Base-by-base conservation (phyloP, 2,329 filamentous ascomycete genomes). In the Gremmenia infestans region DNA sequence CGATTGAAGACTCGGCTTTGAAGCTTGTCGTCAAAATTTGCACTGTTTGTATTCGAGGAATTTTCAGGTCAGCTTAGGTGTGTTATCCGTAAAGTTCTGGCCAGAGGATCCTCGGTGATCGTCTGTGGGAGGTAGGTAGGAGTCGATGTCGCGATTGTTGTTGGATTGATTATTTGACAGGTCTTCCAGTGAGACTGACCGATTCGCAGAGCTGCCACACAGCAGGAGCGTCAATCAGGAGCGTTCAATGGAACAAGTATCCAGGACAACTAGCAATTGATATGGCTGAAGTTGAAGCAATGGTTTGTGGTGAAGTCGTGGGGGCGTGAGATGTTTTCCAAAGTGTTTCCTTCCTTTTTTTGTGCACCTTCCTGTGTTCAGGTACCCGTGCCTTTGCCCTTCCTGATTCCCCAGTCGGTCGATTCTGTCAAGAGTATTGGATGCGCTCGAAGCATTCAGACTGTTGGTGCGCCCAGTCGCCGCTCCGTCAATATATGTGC, bases 401-500 rank as follows among this genome's bases (percentile, higher is more conserved):
- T 59, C 53, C 57, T 54, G 54, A 63, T 65, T 11, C 65, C 68
- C 68, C 69, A 69, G 54, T 70, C 68, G 50, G 67, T 69, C 40
- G 65, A 66, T 65, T 69, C 67, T 53, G 56, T 63, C 60, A 67
- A 60, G 40, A 65, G 61, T 40, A 65, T 66, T 57, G 62, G 54
- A 57, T 64, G 61, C 49, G 66, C 61, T 67, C 67, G 68, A 68
- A 72, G 72, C 76, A 78, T 78, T 72, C 74, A 76, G 71, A 67
- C 55, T 60, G 61, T 65, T 68, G 67, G 72, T 61, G 73, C 75
- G 76, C 74, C 74, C 76, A 78, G 74, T 76, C 75, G 75, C 74
- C 74, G 74, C 74, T 70, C 70, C 70, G 50, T 55, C 28, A 5
- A 32, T 7, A 28, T 54, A 49, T 42, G 53, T 46, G 53, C n/a